Evolutionary conservation across 2,329 filamentous ascomycete species (phyloP).

Genomic region (Mariannaea elegans): DNA sequence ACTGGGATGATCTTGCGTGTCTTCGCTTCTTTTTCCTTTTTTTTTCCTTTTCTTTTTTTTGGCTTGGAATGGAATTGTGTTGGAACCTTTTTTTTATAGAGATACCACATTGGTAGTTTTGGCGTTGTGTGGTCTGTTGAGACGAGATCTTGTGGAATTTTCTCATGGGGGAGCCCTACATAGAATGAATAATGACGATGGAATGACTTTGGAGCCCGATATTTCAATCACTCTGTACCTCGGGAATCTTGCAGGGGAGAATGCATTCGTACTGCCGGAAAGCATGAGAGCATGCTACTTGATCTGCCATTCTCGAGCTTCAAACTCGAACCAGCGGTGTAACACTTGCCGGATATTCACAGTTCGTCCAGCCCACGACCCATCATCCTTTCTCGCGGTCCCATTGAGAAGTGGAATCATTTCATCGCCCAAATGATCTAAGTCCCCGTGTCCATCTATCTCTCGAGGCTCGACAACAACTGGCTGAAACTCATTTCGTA

Average conservation of each 20-base stretch:
- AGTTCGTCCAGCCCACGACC: slow-evolving; percentile 65
- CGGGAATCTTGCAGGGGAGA: not conserved
- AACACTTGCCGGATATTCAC: slow-evolving; percentile 67
- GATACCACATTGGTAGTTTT: slow-evolving; percentile 48
- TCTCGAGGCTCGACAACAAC: slow-evolving; percentile 58
- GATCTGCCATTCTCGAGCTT: slow-evolving; percentile 12
- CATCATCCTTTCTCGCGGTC: slow-evolving; percentile 60
- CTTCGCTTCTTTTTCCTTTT: not conserved
- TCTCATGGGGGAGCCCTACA: slow-evolving; percentile 17
- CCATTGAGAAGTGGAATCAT: slow-evolving; percentile 70
- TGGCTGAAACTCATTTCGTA: slow-evolving; percentile 53
- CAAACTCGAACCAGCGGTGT: slow-evolving; percentile 68
- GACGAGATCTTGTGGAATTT: slow-evolving; percentile 25
- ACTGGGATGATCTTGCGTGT: not conserved
- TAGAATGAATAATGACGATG: slow-evolving; percentile 19
- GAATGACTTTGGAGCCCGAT: slow-evolving; percentile 7
- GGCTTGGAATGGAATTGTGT: slow-evolving; percentile 13
- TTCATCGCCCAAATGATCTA: slow-evolving; percentile 56
- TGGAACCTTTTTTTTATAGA: slow-evolving; percentile 31
- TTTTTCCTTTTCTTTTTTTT: slow-evolving; percentile 13
- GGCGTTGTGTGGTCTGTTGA: slow-evolving; percentile 47
- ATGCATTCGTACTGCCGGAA: not conserved
- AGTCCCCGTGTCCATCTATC: slow-evolving; percentile 38
- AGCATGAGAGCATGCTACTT: not conserved
- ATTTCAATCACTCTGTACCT: not conserved